phyloP scores from a whole-genome alignment of 140 eudicot genomes.

The Senecio squalidus region DNA sequence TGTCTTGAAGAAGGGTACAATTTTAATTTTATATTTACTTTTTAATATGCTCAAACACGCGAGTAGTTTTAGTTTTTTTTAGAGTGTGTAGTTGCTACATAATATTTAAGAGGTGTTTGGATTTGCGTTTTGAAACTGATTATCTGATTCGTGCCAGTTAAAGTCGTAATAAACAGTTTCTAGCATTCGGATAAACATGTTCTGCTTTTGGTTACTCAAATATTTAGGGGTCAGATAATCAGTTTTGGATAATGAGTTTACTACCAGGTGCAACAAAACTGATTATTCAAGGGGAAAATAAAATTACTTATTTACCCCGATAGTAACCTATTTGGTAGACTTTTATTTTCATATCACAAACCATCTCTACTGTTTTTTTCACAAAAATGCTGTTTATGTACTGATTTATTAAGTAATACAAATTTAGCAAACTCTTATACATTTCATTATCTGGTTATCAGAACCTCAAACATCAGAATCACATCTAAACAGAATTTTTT shows the following conservation, averaged over 20 bases:
- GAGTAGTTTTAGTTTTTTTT: background rate
- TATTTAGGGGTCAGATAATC: too few relatives aligned
- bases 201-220: background rate
- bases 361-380: background rate
- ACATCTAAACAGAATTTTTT: background rate
- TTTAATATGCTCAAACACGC: background rate
- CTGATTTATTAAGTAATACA: too few relatives aligned
- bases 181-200: background rate
- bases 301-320: background rate
- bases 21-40: background rate
- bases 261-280: background rate
- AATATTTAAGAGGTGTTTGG: background rate
- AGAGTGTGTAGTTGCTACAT: conserved; percentile 4
- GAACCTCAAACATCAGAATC: background rate
- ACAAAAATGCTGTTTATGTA: background rate
- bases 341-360: background rate
- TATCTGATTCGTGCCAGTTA: background rate
- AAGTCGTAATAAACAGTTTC: background rate
- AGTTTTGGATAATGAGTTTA: background rate
- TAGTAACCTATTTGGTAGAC: background rate
- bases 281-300: background rate
- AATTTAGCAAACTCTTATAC: background rate
- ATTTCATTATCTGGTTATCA: too few relatives aligned
- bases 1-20: conserved; percentile 98
- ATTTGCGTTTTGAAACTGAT: background rate